Evolutionary conservation across 805 yeast species (phyloP), one percentile per base, ranked within the genome.

Genomic region (Candida khao-thaluensis): DNA sequence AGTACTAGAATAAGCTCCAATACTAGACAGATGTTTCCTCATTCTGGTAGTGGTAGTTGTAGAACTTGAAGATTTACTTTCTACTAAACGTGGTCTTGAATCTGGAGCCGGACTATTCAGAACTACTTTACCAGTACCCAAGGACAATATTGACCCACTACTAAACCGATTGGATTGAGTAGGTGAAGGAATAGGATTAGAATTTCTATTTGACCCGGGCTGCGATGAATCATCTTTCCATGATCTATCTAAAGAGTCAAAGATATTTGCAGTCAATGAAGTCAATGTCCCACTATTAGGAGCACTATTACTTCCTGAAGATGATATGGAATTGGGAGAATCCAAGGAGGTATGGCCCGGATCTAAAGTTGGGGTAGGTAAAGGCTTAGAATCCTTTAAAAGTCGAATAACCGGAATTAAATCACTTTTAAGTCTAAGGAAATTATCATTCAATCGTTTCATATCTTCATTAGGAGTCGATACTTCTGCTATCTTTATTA

Each of bases 381-480:
- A 64, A 4, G 87, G 88, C 50, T 78, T 74, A 46, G 76, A 61
- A 56, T 83, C 89, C 51, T 83, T 83, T 32, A 76, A 66, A 35
- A 76, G 64, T 41, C 82, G 71, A 40, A 81, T 69, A 6, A 82
- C 70, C 1, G 89, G 90, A 29, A 79, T 62, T 48, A 83, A 59
- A 44, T 83, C 90, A 31, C 81, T 78, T 37, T 82, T 69, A 45
- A 84, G 66, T 50, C 76, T 69, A 32, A 66, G 60, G 53, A 80
- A 75, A 50, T 72, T 74, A 17, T 80, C 85, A 37, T 64, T 63
- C 35, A 83, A 65, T 43, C 60, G 63, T 43, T 65, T 66, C 40
- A 66, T 44, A 25, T 69, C 72, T 14, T 35, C 11, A 23, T 35
- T 12, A n/a, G 41, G 43, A 5, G 50, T 44, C 0, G 54, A 38